Base-by-base conservation (phyloP, 1,139 yeast species). In the Blastobotrys aristatus region DNA sequence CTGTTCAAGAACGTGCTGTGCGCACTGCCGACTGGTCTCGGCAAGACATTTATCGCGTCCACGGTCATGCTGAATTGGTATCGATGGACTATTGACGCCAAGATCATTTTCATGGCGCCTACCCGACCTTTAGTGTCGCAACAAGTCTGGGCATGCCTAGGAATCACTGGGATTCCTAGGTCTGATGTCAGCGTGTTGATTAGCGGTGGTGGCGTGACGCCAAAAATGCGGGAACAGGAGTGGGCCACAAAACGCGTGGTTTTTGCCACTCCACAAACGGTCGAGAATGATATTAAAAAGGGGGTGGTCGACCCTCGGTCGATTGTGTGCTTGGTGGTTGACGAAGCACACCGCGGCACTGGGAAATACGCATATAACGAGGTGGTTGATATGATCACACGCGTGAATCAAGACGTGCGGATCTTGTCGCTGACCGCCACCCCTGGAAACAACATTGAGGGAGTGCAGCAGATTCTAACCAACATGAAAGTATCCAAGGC, bases 21-120 rank as follows among this genome's bases (percentile, higher is more conserved):
- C 57, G 96, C 97, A 0, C 75, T 94, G 22, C 99, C 99, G 0
- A 94, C 99, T 0, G 99, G 99, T 56, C 73, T 90, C 63, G 99
- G 99, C 41, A 94, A 94, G 67, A 94, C 99, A 0, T 89, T 94
- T 56, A 89, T 94, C 59, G 98, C 98, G 1, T 82, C 95, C 36
- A 84, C 96, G 0, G 94, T 92, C 27, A 94, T 94, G 88, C 72
- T 90, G 49, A 94, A 94, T 62, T 94, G 77, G 67, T 81, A 77
- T 57, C 70, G 95, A 44, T 94, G 98, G 98, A 85, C 75, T 2
- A 78, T 77, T 6, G 66, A 69, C 13, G 80, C 89, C 4, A 92
- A 89, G 61, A 80, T 92, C 54, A 77, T 94, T 4, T 94, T 94
- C 62, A 82, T 92, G 83, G 98, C 99, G 0, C 99, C 99, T 0